phyloP scores from a whole-genome alignment of 179 eudicot genomes.

The Patellifolia procumbens region DNA sequence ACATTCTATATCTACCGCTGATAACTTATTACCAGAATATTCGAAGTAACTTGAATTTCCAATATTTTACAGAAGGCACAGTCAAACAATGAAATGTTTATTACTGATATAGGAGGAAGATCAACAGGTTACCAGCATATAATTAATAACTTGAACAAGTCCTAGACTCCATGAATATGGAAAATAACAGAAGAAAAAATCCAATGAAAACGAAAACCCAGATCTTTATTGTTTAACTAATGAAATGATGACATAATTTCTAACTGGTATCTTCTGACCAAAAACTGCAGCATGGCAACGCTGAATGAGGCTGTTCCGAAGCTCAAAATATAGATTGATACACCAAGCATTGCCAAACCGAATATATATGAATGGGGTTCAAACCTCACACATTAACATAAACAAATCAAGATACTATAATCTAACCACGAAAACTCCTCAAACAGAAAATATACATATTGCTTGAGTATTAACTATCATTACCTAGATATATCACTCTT shows the following conservation, averaged over 20 bases:
- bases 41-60: not conserved
- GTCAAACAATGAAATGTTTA: not conserved
- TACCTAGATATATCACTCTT: slow-evolving; percentile 11
- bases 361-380: slow-evolving; percentile 21
- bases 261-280: not conserved
- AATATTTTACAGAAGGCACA: not conserved
- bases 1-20: not conserved
- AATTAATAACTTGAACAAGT: not conserved
- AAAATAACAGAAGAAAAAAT: not conserved
- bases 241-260: not conserved
- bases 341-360: not conserved
- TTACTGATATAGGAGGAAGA: too few relatives aligned
- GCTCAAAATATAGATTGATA: not conserved
- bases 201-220: not conserved
- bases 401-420: slow-evolving; percentile 9
- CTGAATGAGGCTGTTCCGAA: not conserved
- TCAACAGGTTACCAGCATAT: not conserved
- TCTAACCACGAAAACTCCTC: slow-evolving; percentile 18
- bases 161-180: not conserved
- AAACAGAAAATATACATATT: slow-evolving; percentile 22
- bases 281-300: not conserved
- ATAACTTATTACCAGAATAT: not conserved
- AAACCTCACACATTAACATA: slow-evolving; percentile 15
- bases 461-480: not conserved
- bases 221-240: not conserved